Percentiles rank a stretch among this genome's conserved stretches.
These are phyloP conservation scores for Fusarium drepaniforme DNA, from an alignment of 2,329 filamentous ascomycete species.

Conservation along the genomic window DNA sequence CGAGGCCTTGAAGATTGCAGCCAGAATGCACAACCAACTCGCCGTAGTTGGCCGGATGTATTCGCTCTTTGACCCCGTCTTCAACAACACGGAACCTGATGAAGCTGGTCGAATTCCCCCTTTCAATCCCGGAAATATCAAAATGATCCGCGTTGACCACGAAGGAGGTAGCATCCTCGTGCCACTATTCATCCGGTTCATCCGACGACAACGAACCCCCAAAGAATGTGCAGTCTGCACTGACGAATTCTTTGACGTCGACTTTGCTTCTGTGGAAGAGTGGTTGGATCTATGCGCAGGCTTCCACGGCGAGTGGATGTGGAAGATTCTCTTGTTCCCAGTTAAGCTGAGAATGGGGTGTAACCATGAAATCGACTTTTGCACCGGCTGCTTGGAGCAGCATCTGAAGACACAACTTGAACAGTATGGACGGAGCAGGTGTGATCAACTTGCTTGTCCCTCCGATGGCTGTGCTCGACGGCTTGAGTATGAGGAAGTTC, in stretches of 20 bases:
- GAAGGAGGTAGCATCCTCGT: not conserved
- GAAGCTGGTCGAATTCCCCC: not conserved
- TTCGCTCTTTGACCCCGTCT: not conserved
- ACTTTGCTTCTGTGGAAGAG: constrained; percentile 1
- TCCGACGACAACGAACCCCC: not conserved
- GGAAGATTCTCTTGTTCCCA: constrained; percentile 18
- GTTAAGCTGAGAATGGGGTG: constrained; percentile 9
- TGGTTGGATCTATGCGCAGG: constrained; percentile 9
- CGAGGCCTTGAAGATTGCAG: not conserved
- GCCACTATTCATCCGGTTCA: constrained; percentile 6
- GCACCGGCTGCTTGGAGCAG: not conserved
- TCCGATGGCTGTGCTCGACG: constrained; percentile 1
- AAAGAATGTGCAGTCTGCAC: constrained; percentile 15
- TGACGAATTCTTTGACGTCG: constrained; percentile 10
- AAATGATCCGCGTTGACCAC: constrained; percentile 4
- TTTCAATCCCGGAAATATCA: not conserved
- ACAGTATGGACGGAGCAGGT: constrained; percentile 14
- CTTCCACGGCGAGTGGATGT: constrained; percentile 23
- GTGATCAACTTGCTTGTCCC: constrained; percentile 10
- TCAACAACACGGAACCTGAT: not conserved
- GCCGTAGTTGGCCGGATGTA: not conserved
- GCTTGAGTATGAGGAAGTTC: constrained; percentile 12
- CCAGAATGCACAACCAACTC: not conserved
- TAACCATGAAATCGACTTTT: constrained; percentile 18
- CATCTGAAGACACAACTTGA: constrained; percentile 13